Percentiles rank a stretch among this genome's conserved stretches.
Evolutionary conservation across 2,329 filamentous ascomycete species (phyloP).

Genomic region (Dothidotthia symphoricarpi): DNA sequence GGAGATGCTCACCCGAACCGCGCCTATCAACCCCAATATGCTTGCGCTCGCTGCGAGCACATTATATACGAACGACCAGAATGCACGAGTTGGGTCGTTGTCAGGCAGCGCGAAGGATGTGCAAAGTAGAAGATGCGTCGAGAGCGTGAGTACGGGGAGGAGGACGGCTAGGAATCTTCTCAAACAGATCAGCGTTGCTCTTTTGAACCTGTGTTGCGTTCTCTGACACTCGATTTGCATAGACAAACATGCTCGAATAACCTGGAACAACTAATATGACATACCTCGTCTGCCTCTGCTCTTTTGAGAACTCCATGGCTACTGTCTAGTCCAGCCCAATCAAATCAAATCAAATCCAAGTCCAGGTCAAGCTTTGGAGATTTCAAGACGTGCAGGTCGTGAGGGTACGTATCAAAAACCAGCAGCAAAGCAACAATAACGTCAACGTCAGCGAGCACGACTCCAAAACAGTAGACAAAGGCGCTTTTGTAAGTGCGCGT

Average conservation of each 20-base stretch:
- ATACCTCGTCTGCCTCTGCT: conserved; percentile 9
- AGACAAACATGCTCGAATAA: background rate
- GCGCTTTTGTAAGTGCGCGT: too few species aligned
- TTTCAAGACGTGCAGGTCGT: too few species aligned
- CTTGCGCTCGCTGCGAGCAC: conserved; percentile 43
- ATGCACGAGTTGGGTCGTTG: conserved; percentile 30
- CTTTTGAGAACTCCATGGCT: conserved; percentile 10
- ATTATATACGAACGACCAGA: conserved; percentile 41
- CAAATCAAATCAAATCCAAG: too few species aligned
- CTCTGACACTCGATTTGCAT: background rate
- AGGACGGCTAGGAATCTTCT: conserved; percentile 29
- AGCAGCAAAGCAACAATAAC: too few species aligned
- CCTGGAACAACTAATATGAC: background rate
- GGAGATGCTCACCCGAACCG: conserved; percentile 41
- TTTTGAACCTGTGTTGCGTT: background rate
- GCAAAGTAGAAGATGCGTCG: conserved; percentile 26
- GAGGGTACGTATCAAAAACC: too few species aligned
- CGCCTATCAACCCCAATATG: conserved; percentile 45
- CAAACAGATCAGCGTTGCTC: conserved; percentile 1
- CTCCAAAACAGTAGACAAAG: too few species aligned
- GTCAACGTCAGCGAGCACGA: too few species aligned
- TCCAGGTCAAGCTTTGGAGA: too few species aligned
- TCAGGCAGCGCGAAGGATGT: conserved; percentile 23
- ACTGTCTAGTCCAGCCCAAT: too few species aligned
- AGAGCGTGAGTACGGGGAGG: conserved; percentile 28